Base-by-base conservation (phyloP, 805 yeast genomes). In the Ogataea angusta region DNA sequence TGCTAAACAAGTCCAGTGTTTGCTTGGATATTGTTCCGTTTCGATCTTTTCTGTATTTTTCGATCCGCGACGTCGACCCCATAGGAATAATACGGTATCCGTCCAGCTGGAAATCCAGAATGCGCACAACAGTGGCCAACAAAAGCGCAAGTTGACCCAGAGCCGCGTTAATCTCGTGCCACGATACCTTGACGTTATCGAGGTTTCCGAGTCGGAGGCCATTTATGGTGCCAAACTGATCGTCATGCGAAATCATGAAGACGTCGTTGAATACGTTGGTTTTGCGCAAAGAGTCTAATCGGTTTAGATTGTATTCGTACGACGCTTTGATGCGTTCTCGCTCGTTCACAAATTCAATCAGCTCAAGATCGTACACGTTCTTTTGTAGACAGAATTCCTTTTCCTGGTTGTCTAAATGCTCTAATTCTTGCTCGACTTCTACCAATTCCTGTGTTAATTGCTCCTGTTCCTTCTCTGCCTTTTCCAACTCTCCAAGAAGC, bases 141-240 rank as follows among this genome's bases (percentile, higher is more conserved):
- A 91, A 62, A 10, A 88, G 63, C 2, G 86, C 75, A 2, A 90
- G 66, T 50, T 90, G 96, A 0, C 98, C 98, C 52, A 90, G 64
- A 0, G 95, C 96, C 2, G 95, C 93, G 57, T 89, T 90, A 30
- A 88, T 82, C 53, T 90, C 98, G 40, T 86, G 78, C 95, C 95
- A 88, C 2, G 95, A 83, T 0, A 90, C 85, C 45, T 72, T 75
- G 38, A 67, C 62, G 6, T 70, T 74, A 29, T 75, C 77, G 34
- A 78, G 60, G 10, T 79, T 69, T 0, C 98, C 98, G n/a, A 91
- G 59, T 42, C 96, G 64, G 18, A 87, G 69, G 0, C 90, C 91
- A 62, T 90, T 90, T 23, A 90, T 91, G 1, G 93, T 82, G 0
- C 95, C 96, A 63, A 85, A 87, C 24, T 77, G 76, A 5, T 91